Base-by-base conservation (phyloP, 2,329 filamentous ascomycete species). In the Colletotrichum aenigma region DNA sequence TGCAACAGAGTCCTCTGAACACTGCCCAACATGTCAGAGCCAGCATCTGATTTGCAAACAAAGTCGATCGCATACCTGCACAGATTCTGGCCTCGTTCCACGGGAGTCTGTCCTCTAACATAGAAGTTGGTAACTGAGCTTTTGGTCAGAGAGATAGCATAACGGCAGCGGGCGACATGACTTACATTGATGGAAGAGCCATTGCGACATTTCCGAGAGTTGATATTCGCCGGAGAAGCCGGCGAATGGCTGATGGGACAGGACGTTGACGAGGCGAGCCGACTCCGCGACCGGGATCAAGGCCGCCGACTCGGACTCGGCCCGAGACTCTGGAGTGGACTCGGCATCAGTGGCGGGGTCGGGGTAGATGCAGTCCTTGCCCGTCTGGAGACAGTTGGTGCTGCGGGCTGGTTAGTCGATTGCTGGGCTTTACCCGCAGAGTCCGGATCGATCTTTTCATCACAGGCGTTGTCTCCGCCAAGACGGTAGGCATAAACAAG, bases 361-460 rank as follows among this genome's bases (percentile, higher is more conserved):
- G n/a, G 81, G 81, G 76, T 84, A 84, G 61, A 82, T 83, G 81
- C 86, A 87, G 77, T 85, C 85, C 79, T 82, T 85, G 74, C 87
- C 87, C 71, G 83, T 85, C 70, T 86, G 86, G 77, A 87, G 84
- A 78, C 86, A 88, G 76, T 85, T 87, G 74, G 86, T 87, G 77
- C 86, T 88, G 75, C 70, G 78, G 79, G 73, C 77, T 38, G 43
- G 62, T 76, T 28, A 76, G 71, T 18, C 55, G 61, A 43, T 34
- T 32, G 34, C 36, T 56, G 8, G 15, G 32, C 15, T n/a, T 8
- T n/a, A 24, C 26, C 15, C 16, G 26, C 12, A 24, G 21, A 32
- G 52, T 38, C 38, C 30, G 16, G 26, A 21, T 32, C 52, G 60
- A 18, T 21, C 16, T 30, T 16, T 30, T 66, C 10, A 68, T 34